A percentile compares a stretch with the other conserved stretches of the same genome.
phyloP scores from a whole-genome alignment of 2,329 filamentous ascomycete species.

The Fusarium irregulare region DNA sequence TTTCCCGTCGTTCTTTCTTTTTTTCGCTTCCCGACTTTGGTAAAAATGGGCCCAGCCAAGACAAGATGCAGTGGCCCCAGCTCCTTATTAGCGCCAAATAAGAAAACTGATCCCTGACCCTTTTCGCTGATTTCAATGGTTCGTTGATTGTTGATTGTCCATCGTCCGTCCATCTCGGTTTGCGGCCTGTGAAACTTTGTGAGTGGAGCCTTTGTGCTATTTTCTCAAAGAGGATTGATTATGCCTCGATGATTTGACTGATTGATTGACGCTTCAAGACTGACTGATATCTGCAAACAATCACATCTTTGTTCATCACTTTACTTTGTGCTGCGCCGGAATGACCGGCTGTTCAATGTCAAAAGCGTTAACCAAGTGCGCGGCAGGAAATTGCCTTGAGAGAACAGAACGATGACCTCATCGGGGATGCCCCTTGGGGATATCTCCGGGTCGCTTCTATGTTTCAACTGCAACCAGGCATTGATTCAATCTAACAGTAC shows the following conservation, averaged over 20 bases:
- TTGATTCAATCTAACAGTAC: slow-evolving; percentile 3
- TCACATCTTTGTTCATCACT: neutral
- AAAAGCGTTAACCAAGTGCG: slow-evolving; percentile 2
- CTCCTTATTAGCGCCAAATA: slow-evolving; percentile 25
- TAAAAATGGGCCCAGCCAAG: slow-evolving; percentile 14
- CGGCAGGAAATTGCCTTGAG: slow-evolving; percentile 3
- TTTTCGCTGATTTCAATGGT: slow-evolving; percentile 12
- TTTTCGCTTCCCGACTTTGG: slow-evolving; percentile 10
- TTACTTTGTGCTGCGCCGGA: neutral
- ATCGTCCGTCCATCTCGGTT: slow-evolving; percentile 18
- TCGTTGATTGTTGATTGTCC: slow-evolving; percentile 18
- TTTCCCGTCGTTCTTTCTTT: slow-evolving; percentile 1
- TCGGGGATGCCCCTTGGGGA: slow-evolving; percentile 9
- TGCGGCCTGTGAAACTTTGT: slow-evolving; percentile 38
- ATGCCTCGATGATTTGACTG: slow-evolving; percentile 8
- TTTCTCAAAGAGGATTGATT: slow-evolving; percentile 1
- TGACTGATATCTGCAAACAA: neutral
- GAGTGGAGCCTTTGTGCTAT: slow-evolving; percentile 26
- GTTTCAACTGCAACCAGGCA: slow-evolving; percentile 22
- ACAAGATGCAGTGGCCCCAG: slow-evolving; percentile 40
- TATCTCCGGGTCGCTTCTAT: slow-evolving; percentile 24
- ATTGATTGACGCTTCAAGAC: neutral
- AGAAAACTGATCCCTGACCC: slow-evolving; percentile 26
- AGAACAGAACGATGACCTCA: slow-evolving; percentile 7
- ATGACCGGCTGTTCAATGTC: neutral